Base-by-base conservation (phyloP, 257 asterid species). In the Primulina eburnea region DNA sequence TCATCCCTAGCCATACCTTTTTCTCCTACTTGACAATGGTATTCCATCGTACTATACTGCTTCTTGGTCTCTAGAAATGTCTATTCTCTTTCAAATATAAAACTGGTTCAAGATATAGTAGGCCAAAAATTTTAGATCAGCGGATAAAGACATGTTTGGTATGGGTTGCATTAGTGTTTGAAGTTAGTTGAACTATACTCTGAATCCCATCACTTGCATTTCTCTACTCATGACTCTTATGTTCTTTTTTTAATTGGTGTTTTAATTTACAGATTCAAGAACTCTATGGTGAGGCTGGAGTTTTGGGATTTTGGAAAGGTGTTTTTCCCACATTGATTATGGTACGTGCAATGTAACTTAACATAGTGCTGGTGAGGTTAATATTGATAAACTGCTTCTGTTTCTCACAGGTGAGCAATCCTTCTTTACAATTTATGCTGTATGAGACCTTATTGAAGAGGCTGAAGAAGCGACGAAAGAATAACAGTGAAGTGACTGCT, bases 261-360 rank as follows among this genome's bases (percentile, higher is more conserved):
- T 77, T 52, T 57, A 32, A 63, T 21, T 43, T 64, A 47, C 96
- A 94, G 99, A 75, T 94, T 81, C 96, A 89, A 72, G 99, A 94
- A 86, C 86, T 94, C 50, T 91, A 89, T 33, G 92, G 68, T 67
- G 99, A 94, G 83, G 90, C 83, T 62, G 99, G 99, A 68, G 78
- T 89, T 73, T 72, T 75, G 78, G 97, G 97, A 71, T 91, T 94
- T 75, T 94, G 99, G 99, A 87, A 81, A 85, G 97, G 99, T 77
- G 97, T 94, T 77, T 76, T 87, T 70, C 99, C 99, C 26, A 89
- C 99, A 62, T 79, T 94, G 79, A 82, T 91, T 76, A 94, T 94
- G 99, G 99, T 94, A 91, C 59, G 95, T 77, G 75, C 75, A 75
- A 66, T 58, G 33, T 71, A 50, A 73, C 43, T 72, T 67, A 61